Evolutionary conservation across 2,329 filamentous ascomycete species (phyloP), one percentile per base, ranked within the genome.

Genomic region (Acephala macrosclerotiorum): DNA sequence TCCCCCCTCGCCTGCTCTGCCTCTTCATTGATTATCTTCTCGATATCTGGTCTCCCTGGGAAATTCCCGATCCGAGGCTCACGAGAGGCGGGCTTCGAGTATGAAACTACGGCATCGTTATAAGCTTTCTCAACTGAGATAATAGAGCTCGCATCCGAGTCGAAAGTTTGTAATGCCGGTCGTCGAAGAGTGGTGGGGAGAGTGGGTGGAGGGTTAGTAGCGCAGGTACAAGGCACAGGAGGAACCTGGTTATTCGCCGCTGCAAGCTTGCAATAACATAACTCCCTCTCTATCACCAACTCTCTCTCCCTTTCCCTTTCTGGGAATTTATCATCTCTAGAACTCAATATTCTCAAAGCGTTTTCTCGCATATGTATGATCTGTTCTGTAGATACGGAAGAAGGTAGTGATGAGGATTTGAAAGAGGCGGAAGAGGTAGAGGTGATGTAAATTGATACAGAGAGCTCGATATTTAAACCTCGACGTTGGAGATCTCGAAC

Each of bases 1-100:
- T 91, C 88, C 2, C 88, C 88, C 12, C 81, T 75, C 0, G 88
- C 87, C 58, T 82, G 79, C 74, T 90, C 87, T 0, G 90, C 79
- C 0, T 82, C 79, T 56, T 81, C 81, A 33, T 83, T 79, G 26
- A 90, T 85, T 61, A 89, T 80, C 18, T 78, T 79, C 20, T 78
- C 77, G 3, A 83, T 77, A 25, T 81, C 77, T 0, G 88, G 88
- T 4, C 88, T 81, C 9, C 87, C 86, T 1, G 81, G 78, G 51
- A 83, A 68, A 6, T 70, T 47, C 2, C 38, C 1, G 25, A 72
- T 70, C 1, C 40, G 53, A 5, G 56, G 40, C 29, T 68, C 57
- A 40, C 68, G 84, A 1, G 85, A 84, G 9, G 18, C 3, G 57
- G 57, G 33, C n/a, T 20, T 22, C 9, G 57, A 45, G 12, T 51